These are phyloP conservation scores for Leptographium lundbergii DNA, from an alignment of 2,329 filamentous ascomycete genomes.

Conservation along the genomic window DNA sequence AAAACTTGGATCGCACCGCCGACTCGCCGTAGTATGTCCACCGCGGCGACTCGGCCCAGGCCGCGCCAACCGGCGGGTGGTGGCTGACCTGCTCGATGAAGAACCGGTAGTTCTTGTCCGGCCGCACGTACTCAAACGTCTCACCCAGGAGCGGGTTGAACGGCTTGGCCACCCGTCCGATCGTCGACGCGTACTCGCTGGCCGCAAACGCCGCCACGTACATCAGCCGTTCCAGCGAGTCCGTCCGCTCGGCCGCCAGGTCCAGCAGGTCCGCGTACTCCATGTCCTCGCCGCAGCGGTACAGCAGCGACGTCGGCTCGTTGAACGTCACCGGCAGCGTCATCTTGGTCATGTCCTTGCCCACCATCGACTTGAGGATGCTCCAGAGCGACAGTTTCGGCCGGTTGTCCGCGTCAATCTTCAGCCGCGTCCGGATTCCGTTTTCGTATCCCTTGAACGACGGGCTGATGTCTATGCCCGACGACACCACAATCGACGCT, in stretches of 20 bases:
- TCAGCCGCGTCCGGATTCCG: slow-evolving; percentile 63
- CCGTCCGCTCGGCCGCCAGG: slow-evolving; percentile 68
- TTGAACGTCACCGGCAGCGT: slow-evolving; percentile 97
- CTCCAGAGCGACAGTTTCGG: slow-evolving; percentile 94
- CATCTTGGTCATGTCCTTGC: slow-evolving; percentile 99
- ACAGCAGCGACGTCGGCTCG: slow-evolving; percentile 88
- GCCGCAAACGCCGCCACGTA: slow-evolving; percentile 94
- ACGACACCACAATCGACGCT: slow-evolving; percentile 25
- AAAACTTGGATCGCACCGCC: slow-evolving; percentile 90
- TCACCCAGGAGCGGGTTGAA: slow-evolving; percentile 96
- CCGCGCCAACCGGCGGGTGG: slow-evolving; percentile 87
- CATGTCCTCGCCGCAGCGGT: slow-evolving; percentile 94
- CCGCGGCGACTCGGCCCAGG: slow-evolving; percentile 79
- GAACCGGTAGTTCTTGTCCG: slow-evolving; percentile 96
- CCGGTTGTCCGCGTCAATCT: slow-evolving; percentile 82
- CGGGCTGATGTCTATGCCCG: slow-evolving; percentile 51
- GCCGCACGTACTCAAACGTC: slow-evolving; percentile 90
- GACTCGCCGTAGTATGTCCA: slow-evolving; percentile 99
- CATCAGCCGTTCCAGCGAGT: slow-evolving; percentile 83
- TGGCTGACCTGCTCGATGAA: slow-evolving; percentile 98
- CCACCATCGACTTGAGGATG: slow-evolving; percentile 98
- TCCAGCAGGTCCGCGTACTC: slow-evolving; percentile 92
- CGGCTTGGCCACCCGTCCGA: slow-evolving; percentile 91
- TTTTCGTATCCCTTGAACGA: slow-evolving; percentile 90
- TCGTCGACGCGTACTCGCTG: slow-evolving; percentile 93